phyloP scores from a whole-genome alignment of 2,329 filamentous ascomycete species.

The Dothidotthia symphoricarpi region DNA sequence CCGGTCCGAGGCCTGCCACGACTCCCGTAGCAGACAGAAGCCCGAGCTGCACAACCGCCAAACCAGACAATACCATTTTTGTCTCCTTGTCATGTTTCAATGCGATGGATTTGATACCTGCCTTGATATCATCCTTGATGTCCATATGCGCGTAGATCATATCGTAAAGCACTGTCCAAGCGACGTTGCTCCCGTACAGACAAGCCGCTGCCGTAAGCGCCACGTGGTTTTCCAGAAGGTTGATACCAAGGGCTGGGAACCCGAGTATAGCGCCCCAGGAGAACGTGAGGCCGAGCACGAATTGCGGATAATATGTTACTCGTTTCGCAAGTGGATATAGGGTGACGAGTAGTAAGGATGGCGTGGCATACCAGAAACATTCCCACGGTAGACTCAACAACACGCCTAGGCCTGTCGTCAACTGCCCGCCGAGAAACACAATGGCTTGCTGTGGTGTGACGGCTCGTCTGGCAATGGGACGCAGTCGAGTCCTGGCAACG shows the following conservation, averaged over 20 bases:
- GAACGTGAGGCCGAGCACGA: conserved; percentile 79
- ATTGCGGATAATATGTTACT: conserved; percentile 83
- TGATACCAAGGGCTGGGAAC: conserved; percentile 77
- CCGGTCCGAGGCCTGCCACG: conserved; percentile 58
- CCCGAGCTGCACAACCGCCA: conserved; percentile 67
- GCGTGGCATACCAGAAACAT: conserved; percentile 75
- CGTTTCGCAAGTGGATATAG: conserved; percentile 81
- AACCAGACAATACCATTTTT: conserved; percentile 69
- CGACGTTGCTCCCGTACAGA: conserved; percentile 74
- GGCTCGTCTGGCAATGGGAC: conserved; percentile 78
- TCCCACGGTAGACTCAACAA: conserved; percentile 71
- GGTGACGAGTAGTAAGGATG: conserved; percentile 70
- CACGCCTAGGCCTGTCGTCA: conserved; percentile 69
- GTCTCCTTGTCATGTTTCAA: conserved; percentile 75
- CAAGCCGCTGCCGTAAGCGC: conserved; percentile 66
- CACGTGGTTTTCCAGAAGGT: conserved; percentile 63
- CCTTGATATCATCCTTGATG: conserved; percentile 79
- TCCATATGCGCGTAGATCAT: conserved; percentile 96
- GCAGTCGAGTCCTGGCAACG: conserved; percentile 70
- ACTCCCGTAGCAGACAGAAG: conserved; percentile 69
- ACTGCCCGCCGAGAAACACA: conserved; percentile 70
- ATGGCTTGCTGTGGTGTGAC: conserved; percentile 70
- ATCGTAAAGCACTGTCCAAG: conserved; percentile 87
- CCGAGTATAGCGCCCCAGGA: conserved; percentile 89
- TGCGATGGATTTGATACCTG: conserved; percentile 85